Evolutionary conservation across 2,329 filamentous ascomycete genomes (phyloP).

Genomic region (Epichloe coenophiala): DNA sequence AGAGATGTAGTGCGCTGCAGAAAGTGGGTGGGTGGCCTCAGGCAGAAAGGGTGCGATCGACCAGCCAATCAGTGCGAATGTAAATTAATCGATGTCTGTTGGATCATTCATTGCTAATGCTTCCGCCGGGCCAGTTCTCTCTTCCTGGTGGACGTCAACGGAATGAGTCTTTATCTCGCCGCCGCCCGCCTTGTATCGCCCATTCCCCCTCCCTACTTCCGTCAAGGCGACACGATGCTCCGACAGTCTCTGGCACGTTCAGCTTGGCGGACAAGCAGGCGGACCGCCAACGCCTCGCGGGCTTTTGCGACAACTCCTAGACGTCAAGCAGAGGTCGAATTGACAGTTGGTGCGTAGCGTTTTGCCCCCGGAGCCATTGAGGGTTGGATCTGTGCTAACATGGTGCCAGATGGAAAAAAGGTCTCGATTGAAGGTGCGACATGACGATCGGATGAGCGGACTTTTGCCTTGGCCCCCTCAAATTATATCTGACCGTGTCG

Average conservation of each 20-base stretch:
- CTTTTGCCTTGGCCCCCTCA: background rate
- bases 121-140: slow-evolving; percentile 23
- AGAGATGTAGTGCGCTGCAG: slow-evolving; percentile 5
- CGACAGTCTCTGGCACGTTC: slow-evolving; percentile 55
- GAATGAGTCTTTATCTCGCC: slow-evolving; percentile 24
- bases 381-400: slow-evolving; percentile 17
- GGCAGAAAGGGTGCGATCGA: background rate
- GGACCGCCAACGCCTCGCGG: slow-evolving; percentile 49
- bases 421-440: slow-evolving; percentile 88
- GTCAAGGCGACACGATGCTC: slow-evolving; percentile 53
- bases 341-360: slow-evolving; percentile 64
- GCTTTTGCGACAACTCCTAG: slow-evolving; percentile 69
- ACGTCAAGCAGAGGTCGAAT: slow-evolving; percentile 83
- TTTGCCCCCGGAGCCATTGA: slow-evolving; percentile 18
- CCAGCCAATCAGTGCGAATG: slow-evolving; percentile 27
- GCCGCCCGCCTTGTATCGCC: slow-evolving; percentile 22
- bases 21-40: slow-evolving; percentile 2
- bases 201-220: slow-evolving; percentile 24
- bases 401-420: slow-evolving; percentile 75
- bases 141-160: slow-evolving; percentile 25
- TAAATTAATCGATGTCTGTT: slow-evolving; percentile 28
- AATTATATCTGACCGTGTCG: slow-evolving; percentile 24
- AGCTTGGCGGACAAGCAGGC: slow-evolving; percentile 51
- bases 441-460: slow-evolving; percentile 6
- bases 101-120: slow-evolving; percentile 17